Evolutionary conservation across 129 eudicot species (phyloP).

Genomic region (Ambrosia trifida): DNA sequence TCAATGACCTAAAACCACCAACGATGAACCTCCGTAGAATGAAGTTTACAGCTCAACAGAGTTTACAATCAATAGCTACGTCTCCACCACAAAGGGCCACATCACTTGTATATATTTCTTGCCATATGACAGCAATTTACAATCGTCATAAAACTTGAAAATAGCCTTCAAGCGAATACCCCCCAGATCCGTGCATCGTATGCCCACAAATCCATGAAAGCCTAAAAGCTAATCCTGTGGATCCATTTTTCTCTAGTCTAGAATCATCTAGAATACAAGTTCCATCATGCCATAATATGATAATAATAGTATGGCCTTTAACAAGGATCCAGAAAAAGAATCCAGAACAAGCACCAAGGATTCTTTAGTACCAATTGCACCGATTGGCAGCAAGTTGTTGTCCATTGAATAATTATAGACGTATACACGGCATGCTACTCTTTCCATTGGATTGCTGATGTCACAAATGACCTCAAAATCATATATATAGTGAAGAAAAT

Average conservation of each 20-base stretch:
- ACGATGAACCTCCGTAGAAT: constrained; percentile 16
- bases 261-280: constrained; percentile 5
- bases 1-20: constrained; percentile 32
- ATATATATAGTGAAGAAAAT: constrained; percentile 15
- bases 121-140: constrained; percentile 12
- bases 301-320: neutral
- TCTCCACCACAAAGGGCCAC: constrained; percentile 21
- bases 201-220: constrained; percentile 18
- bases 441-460: constrained; percentile 23
- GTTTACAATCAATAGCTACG: constrained; percentile 22
- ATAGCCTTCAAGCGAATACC: constrained; percentile 21
- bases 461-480: constrained; percentile 21
- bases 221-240: constrained; percentile 1
- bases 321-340: constrained; percentile 23
- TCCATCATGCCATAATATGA: constrained; percentile 19
- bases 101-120: constrained; percentile 18
- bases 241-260: constrained; percentile 23
- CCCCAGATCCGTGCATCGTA: constrained; percentile 7
- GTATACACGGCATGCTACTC: constrained; percentile 16
- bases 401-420: constrained; percentile 4
- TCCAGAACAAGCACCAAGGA: no score
- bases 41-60: constrained; percentile 14
- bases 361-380: constrained; percentile 12
- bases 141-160: constrained; percentile 11
- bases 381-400: constrained; percentile 1